Evolutionary conservation across 768 basidiomycete species (phyloP).

Genomic region (Mycena sanguinolenta): DNA sequence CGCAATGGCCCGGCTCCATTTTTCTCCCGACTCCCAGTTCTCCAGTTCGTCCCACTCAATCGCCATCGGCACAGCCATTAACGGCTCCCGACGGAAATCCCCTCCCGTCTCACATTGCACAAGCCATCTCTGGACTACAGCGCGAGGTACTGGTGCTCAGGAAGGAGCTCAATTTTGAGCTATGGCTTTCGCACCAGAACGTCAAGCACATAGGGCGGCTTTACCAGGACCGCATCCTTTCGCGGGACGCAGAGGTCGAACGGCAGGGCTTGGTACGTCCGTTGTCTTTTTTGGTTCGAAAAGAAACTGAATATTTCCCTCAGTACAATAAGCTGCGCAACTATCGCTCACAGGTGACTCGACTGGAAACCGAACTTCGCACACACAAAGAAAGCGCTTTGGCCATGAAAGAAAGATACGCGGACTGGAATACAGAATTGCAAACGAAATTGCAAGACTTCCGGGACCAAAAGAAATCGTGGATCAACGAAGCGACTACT

Average conservation of each 20-base stretch:
- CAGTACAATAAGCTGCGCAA: slow-evolving; percentile 89
- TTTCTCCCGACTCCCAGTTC: slow-evolving; percentile 52
- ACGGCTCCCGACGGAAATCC: slow-evolving; percentile 27
- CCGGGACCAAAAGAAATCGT: slow-evolving; percentile 84
- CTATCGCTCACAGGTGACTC: slow-evolving; percentile 76
- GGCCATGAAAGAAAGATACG: slow-evolving; percentile 81
- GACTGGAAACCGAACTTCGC: slow-evolving; percentile 76
- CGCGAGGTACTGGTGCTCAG: slow-evolving; percentile 80
- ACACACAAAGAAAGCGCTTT: slow-evolving; percentile 82
- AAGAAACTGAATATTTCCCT: slow-evolving; percentile 1
- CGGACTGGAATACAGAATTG: slow-evolving; percentile 87
- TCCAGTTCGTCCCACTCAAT: slow-evolving; percentile 34
- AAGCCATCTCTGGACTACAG: slow-evolving; percentile 79
- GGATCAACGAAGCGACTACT: slow-evolving; percentile 77
- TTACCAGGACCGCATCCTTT: slow-evolving; percentile 79
- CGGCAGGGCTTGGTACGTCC: slow-evolving; percentile 80
- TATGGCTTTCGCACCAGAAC: slow-evolving; percentile 87
- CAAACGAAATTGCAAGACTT: slow-evolving; percentile 81
- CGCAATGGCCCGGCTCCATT: slow-evolving; percentile 66
- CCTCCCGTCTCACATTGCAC: slow-evolving; percentile 65
- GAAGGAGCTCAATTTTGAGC: slow-evolving; percentile 88
- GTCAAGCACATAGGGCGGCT: slow-evolving; percentile 86
- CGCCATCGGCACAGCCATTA: slow-evolving; percentile 23
- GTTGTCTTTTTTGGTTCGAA: slow-evolving; percentile 6
- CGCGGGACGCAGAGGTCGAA: slow-evolving; percentile 83